Evolutionary conservation across 306 rosid species (phyloP).

Genomic region (Biancaea sappan): DNA sequence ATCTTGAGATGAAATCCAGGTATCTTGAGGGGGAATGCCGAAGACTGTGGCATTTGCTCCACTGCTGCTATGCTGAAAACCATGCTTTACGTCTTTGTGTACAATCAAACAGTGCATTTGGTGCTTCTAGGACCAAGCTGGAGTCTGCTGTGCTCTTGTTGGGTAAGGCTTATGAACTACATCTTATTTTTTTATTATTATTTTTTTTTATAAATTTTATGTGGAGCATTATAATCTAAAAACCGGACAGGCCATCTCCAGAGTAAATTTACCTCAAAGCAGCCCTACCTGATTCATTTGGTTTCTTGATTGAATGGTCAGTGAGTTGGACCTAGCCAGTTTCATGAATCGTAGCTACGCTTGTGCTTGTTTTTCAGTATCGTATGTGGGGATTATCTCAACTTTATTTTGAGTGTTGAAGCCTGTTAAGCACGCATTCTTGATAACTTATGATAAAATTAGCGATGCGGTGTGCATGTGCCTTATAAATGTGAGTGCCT

Average conservation of each 20-base stretch:
- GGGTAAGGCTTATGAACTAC: conserved; percentile 62
- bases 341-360: not conserved
- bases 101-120: conserved; percentile 63
- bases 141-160: conserved; percentile 99
- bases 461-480: not conserved
- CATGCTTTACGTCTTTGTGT: conserved; percentile 72
- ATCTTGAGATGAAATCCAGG: conserved; percentile 81
- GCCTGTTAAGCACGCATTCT: not conserved
- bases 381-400: not conserved
- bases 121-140: conserved; percentile 80
- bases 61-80: conserved; percentile 85
- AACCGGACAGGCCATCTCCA: not conserved
- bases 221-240: not conserved
- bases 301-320: conserved; percentile 20
- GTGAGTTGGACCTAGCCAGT: not conserved
- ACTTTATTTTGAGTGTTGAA: conserved; percentile 14
- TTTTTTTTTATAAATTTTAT: too few species aligned
- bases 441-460: conserved; percentile 4
- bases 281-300: not conserved
- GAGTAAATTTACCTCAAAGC: not conserved
- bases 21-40: conserved; percentile 88
- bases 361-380: conserved; percentile 12
- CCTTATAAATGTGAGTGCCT: not conserved
- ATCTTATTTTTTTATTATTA: not conserved
- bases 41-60: conserved; percentile 84